These are phyloP conservation scores for Podospora pseudoanserina DNA, from an alignment of 495 filamentous ascomycete genomes.

Conservation along the genomic window DNA sequence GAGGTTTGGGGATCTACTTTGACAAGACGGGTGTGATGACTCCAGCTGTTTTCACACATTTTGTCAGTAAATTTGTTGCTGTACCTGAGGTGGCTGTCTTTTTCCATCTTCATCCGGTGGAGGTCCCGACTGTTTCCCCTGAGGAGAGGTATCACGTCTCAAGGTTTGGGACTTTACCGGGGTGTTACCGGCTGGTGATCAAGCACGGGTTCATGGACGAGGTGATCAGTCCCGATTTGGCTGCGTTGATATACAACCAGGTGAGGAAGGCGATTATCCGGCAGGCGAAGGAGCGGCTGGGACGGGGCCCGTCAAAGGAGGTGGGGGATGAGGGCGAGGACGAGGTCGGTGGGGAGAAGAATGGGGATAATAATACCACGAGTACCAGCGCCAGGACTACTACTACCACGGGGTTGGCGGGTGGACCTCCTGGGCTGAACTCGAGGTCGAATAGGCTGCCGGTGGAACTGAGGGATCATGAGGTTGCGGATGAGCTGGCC, in stretches of 20 bases:
- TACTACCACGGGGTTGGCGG: background rate
- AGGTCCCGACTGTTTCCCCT: constrained; percentile 42
- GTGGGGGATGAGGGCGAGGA: background rate
- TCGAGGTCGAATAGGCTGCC: constrained; percentile 31
- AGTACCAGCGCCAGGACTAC: background rate
- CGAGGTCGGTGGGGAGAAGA: constrained; percentile 11
- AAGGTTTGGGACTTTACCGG: constrained; percentile 39
- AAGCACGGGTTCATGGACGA: constrained; percentile 64
- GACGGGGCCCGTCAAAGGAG: constrained; percentile 8
- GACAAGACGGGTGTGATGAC: constrained; percentile 53
- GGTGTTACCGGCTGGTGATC: constrained; percentile 59
- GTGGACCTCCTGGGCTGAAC: background rate
- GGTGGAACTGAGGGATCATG: constrained; percentile 45
- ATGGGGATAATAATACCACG: constrained; percentile 1
- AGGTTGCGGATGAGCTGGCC: constrained; percentile 37
- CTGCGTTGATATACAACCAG: constrained; percentile 55
- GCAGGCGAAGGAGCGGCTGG: constrained; percentile 27
- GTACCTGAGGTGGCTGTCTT: constrained; percentile 53
- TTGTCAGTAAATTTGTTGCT: constrained; percentile 54
- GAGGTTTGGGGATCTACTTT: constrained; percentile 59
- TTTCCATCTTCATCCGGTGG: constrained; percentile 55
- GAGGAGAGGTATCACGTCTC: constrained; percentile 35
- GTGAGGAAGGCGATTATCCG: constrained; percentile 51
- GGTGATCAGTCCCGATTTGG: constrained; percentile 57
- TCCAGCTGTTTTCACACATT: constrained; percentile 56